Evolutionary conservation across 345 rosid genomes (phyloP), one percentile per base, ranked within the genome.

Genomic region (Gossypium ekmanianum): DNA sequence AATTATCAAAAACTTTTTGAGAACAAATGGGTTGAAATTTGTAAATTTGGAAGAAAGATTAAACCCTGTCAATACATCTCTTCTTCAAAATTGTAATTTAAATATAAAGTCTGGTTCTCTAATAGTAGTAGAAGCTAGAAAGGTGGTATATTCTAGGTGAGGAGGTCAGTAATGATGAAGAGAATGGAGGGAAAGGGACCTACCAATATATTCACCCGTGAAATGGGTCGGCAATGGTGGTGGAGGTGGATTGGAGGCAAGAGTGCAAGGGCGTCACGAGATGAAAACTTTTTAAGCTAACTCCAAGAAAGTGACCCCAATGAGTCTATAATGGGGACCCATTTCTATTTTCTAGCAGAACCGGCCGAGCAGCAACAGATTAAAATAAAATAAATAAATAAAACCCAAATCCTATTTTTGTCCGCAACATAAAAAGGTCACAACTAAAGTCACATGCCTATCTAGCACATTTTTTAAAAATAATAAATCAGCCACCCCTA

Each of bases 211-310:
- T 17, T 41, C 48, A 71, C 84, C 86, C 85, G 86, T 81, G 87
- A 84, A 82, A 84, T 81, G 86, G 86, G 89, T 71, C 82, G 88
- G 86, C 83, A 57, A 45, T 61, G 26, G 85, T 75, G 84, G 86
- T 65, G 61, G 12, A 74, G 63, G 78, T 12, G 70, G 71, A 61
- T 77, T 12, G 70, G 71, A 61, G 56, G 73, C 18, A 18, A 13
- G 34, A 41, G 16, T 17, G n/a, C 2, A 68, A 56, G 13, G 16
- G 7, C 72, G 66, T 84, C 89, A 88, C 88, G 88, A 74, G 89
- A 81, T 47, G 9, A 44, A 20, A 48, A 50, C 3, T 52, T 72
- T 65, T 20, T 26, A 61, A 56, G 75, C 58, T 0, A 50, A 63
- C 48, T 47, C 77, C 81, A 27, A 73, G 43, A 76, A 75, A 52